Evolutionary conservation across 1,284 basidiomycete species (phyloP), one percentile per base, ranked within the genome.

Genomic region (Apiotrichum montevideense): DNA sequence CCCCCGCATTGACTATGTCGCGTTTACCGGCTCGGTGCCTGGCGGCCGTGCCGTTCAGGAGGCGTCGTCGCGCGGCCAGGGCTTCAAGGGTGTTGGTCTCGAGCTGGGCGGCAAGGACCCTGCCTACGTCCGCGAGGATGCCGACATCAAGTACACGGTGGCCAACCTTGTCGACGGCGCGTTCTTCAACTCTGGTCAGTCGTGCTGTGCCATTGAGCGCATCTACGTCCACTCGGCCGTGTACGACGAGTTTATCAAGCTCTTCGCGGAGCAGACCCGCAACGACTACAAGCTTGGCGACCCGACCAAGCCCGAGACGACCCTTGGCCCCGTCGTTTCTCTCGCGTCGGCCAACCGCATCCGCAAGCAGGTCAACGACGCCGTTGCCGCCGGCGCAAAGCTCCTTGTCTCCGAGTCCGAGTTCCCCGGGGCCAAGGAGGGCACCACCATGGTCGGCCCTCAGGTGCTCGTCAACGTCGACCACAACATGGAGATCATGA

Each of bases 71-170:
- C 80, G 60, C 21, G 74, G 75, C 6, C 64, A 69, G 5, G 85
- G 84, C 0, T 94, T 97, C 79, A 95, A 90, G 66, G 89, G 62
- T 35, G 66, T 79, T 6, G 78, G 77, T 3, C 69, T 82, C 46
- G 81, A 98, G 86, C 83, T 98, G 14, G 94, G 94, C 4, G 94
- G 94, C 1, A 97, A 97, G 76, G 93, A 97, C 70, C 90, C 94
- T 6, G 94, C 94, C 0, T 98, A 96, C 68, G 92, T 97, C 6
- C 81, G 91, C 35, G 77, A 82, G 1, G 93, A 97, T 69, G 92
- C 87, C 1, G 85, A 97, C 75, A 70, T 95, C 4, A 82, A 84
- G 37, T 96, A 88, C 71, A 87, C 90, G 0, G 87, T 85, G 3
- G 82, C 83, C 32, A 87, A 97, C 70, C 82, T 97, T 9, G 92